Conservation (phyloP, 164 flowering plant genomes). For the Vitis amurensis region DNA sequence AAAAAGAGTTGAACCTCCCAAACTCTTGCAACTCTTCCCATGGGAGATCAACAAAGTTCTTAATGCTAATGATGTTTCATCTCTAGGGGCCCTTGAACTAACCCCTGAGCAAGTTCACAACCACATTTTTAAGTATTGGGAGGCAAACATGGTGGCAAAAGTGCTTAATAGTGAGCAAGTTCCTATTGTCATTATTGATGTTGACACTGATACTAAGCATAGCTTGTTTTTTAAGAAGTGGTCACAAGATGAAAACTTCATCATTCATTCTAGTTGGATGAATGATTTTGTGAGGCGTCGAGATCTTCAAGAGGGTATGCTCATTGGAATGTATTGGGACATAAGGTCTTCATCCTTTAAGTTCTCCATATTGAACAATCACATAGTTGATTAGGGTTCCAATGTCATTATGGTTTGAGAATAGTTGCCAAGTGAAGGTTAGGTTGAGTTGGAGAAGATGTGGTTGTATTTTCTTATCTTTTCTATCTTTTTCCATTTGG, state of each 20-base stretch:
- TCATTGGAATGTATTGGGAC: constrained; percentile 15
- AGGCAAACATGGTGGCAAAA: not conserved
- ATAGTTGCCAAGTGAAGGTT: too few relatives aligned
- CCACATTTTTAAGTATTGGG: not conserved
- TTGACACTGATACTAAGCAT: constrained; percentile 6
- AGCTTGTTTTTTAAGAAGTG: constrained; percentile 10
- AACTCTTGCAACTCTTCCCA: not conserved
- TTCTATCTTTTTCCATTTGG: too few relatives aligned
- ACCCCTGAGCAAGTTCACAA: not conserved
- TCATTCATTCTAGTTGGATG: constrained; percentile 1
- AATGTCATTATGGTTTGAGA: too few relatives aligned
- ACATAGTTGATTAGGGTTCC: not conserved
- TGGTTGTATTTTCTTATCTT: too few relatives aligned
- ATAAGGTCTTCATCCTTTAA: not conserved
- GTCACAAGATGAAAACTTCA: constrained; percentile 4
- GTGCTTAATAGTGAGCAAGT: constrained; percentile 1
- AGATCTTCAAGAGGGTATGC: constrained; percentile 12
- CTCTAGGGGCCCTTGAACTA: constrained; percentile 6
- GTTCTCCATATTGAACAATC: constrained; percentile 14
- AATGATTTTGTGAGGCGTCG: constrained; percentile 15
- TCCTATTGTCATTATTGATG: not conserved
- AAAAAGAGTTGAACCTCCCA: constrained; percentile 1
- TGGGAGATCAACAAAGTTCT: constrained; percentile 12
- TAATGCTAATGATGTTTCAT: not conserved
- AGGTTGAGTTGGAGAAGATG: too few relatives aligned